Evolutionary conservation across 2,329 filamentous ascomycete genomes (phyloP), one percentile per base, ranked within the genome.

Genomic region (Trichoderma hamatum): DNA sequence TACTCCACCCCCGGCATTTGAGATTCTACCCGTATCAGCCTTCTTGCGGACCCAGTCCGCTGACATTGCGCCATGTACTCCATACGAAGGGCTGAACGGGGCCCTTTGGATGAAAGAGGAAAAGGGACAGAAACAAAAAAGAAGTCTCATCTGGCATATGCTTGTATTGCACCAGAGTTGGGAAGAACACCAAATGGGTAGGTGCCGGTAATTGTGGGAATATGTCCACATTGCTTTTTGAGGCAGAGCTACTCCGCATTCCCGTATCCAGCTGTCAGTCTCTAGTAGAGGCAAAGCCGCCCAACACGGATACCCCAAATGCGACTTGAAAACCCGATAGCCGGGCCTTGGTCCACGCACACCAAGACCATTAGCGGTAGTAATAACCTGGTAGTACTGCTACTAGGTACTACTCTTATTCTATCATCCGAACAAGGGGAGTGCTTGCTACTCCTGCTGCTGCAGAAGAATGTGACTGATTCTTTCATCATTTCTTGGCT

Each of bases 21-120:
- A n/a, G 39, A 64, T 54, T 46, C 49, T 19, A 64, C 34, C 34
- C n/a, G n/a, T 43, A 49, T 51, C 63, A 59, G 54, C 39, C 52
- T 34, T 28, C 54, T 54, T 59, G 63, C 63, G 63, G 62, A 26
- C 28, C 46, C 54, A 36, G 21, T 36, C 63, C 28, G 54, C 54
- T 58, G 63, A 58, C 52, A 43, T 67, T 67, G 63, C 52, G 52
- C 63, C 51, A 66, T 66, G 63, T 46, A 56, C 54, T 67, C 63
- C 63, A 67, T 67, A 49, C 30, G 26, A 32, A 54, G 49, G 52
- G 52, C 51, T 56, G 51, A 49, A 56, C 19, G 51, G 51, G 34
- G 36, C 16, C 52, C 21, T 49, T 24, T 65, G 51, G n/a, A 28
- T 56, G 9, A 65, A 67, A 67, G 39, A 28, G 63, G 63, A 26